phyloP scores from a whole-genome alignment of 1,284 basidiomycete genomes.

The Ustilago loliicola region DNA sequence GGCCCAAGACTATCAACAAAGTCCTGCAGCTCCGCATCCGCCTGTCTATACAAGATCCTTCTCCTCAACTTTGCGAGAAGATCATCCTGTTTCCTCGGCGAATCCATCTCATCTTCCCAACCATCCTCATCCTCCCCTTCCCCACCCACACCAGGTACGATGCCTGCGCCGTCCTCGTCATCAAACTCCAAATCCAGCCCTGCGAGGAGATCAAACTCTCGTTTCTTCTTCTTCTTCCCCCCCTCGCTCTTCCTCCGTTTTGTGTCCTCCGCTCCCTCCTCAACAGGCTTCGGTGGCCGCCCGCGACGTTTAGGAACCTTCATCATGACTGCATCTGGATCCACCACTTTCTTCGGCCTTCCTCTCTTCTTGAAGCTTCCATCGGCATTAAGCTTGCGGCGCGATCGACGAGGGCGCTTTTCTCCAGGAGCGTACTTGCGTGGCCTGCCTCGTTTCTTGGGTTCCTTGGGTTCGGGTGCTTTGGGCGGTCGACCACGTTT shows the following conservation, averaged over 20 bases:
- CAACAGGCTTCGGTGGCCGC: slow-evolving; percentile 31
- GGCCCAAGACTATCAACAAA: slow-evolving; percentile 39
- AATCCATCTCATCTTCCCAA: slow-evolving; percentile 28
- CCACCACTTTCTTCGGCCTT: slow-evolving; percentile 41
- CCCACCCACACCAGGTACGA: slow-evolving; percentile 23
- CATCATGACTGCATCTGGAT: slow-evolving; percentile 37
- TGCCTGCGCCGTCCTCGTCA: slow-evolving; percentile 22
- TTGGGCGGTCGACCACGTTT: slow-evolving; percentile 42
- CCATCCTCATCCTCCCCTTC: slow-evolving; percentile 28
- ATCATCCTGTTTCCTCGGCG: slow-evolving; percentile 37
- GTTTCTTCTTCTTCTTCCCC: slow-evolving; percentile 26
- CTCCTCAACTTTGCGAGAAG: slow-evolving; percentile 45
- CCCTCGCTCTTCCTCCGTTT: slow-evolving; percentile 1
- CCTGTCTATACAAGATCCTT: slow-evolving; percentile 45
- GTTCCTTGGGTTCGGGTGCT: slow-evolving; percentile 23
- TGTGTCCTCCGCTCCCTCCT: slow-evolving; percentile 12
- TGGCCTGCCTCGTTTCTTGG: slow-evolving; percentile 51
- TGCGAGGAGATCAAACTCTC: slow-evolving; percentile 46
- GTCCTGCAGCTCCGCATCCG: slow-evolving; percentile 43
- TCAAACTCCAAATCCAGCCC: slow-evolving; percentile 45
- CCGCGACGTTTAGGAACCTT: slow-evolving; percentile 48
- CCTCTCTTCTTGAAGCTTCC: slow-evolving; percentile 42
- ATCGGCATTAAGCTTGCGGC: slow-evolving; percentile 46
- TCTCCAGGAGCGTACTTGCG: slow-evolving; percentile 44
- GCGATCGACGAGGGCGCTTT: slow-evolving; percentile 22